Evolutionary conservation across 2,329 filamentous ascomycete genomes (phyloP), one percentile per base, ranked within the genome.

Genomic region (Aspergillus viridinutans): DNA sequence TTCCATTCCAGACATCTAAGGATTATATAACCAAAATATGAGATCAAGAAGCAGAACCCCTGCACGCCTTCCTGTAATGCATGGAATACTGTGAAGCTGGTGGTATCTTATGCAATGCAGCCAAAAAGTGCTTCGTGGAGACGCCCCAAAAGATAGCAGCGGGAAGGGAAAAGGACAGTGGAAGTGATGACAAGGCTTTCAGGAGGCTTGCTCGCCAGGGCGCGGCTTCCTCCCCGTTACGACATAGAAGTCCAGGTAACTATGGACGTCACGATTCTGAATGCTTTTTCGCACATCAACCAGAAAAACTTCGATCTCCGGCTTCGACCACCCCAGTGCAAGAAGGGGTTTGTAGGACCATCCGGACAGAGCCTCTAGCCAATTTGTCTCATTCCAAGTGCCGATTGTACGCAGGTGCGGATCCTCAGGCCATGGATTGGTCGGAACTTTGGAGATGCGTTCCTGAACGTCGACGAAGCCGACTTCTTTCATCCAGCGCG

Each of bases 381-480:
- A 73, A 57, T 81, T 81, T 35, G 67, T 70, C 58, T 79, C 73
- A 61, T 73, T 80, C 72, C 78, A 82, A 7, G 71, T 69, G n/a
- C 82, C 82, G 17, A 83, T 71, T 49, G 76, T 66, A 56, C 78
- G 81, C 38, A 78, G 64, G 14, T 75, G 72, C 9, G 74, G 71
- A 55, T 83, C 80, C 50, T 71, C 72, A 0, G 80, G 77, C 81
- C 81, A 84, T 2, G 74, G 68, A 52, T 81, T 82, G 29, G 79
- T 72, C 0, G 81, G 80, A 6, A 86, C 74, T 67, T 83, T 84
- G 61, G 75, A 77, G 14, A 81, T 66, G 35, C 76, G 74, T 60
- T 83, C 79, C 49, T 81, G 73, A 10, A 87, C 78, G 54, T 86
- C 81, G 2, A 81, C 76, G 56, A 85, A 86, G 0, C 85, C 85